Conservation (phyloP, 768 basidiomycete species). For the Phylloporus sp. region DNA sequence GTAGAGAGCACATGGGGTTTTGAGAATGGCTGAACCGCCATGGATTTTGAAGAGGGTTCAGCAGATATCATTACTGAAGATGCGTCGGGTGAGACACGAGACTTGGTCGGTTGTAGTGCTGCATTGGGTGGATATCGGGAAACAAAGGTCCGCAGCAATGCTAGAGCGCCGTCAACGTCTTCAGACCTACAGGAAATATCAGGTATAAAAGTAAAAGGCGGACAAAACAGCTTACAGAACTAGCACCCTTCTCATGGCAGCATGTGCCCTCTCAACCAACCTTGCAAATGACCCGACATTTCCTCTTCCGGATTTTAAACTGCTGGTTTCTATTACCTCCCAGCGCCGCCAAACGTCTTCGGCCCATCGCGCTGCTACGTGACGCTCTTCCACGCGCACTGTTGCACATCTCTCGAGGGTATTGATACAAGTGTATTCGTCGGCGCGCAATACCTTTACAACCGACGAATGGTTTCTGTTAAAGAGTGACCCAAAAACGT, state of each 20-base stretch:
- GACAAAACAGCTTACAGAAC: conserved; percentile 47
- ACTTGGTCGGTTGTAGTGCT: conserved; percentile 37
- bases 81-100: neutral
- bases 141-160: conserved; percentile 59
- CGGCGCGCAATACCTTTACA: conserved; percentile 35
- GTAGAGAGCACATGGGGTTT: conserved; percentile 55
- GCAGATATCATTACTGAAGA: neutral
- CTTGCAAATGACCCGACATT: conserved; percentile 34
- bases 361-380: conserved; percentile 48
- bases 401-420: conserved; percentile 63
- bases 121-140: conserved; percentile 57
- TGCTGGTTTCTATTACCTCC: conserved; percentile 43
- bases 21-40: conserved; percentile 19
- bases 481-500: conserved; percentile 52
- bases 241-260: conserved; percentile 62
- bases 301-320: conserved; percentile 25
- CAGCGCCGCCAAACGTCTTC: conserved; percentile 67
- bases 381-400: conserved; percentile 42
- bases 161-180: conserved; percentile 50
- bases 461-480: conserved; percentile 23
- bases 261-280: conserved; percentile 64
- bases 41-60: conserved; percentile 3
- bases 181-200: conserved; percentile 37
- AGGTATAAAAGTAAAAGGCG: neutral
- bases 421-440: conserved; percentile 56